A percentile compares a stretch with the other conserved stretches of the same genome.
These are phyloP conservation scores for Erythrophleum fordii DNA, from an alignment of 306 rosid genomes.

Conservation along the genomic window DNA sequence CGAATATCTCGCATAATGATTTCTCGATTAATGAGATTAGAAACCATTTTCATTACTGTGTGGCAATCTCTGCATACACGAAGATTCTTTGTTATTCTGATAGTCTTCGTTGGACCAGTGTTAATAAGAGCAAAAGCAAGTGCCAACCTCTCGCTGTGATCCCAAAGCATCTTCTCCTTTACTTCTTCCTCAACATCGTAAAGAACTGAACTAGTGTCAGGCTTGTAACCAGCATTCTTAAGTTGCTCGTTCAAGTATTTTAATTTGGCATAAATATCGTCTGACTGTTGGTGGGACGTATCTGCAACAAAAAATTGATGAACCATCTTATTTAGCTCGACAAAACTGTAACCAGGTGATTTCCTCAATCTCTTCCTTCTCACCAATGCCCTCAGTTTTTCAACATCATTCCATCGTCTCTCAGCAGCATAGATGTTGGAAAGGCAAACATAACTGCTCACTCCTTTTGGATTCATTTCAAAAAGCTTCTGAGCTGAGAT, in stretches of 20 bases:
- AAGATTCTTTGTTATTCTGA: conserved; percentile 70
- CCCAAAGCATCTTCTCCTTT: conserved; percentile 73
- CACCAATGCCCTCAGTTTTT: conserved; percentile 56
- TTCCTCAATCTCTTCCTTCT: conserved; percentile 51
- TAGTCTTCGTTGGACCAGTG: conserved; percentile 51
- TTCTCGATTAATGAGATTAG: conserved; percentile 49
- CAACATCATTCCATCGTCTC: conserved; percentile 66
- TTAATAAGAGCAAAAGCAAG: conserved; percentile 63
- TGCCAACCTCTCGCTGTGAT: conserved; percentile 64
- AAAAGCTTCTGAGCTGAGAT: conserved; percentile 59
- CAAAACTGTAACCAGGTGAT: conserved; percentile 61
- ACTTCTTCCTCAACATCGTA: conserved; percentile 61
- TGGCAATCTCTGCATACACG: conserved; percentile 67
- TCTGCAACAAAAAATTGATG: conserved; percentile 65
- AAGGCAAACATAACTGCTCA: conserved; percentile 65
- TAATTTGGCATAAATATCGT: conserved; percentile 52
- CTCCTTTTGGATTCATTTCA: conserved; percentile 56
- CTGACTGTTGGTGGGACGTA: conserved; percentile 55
- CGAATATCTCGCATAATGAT: conserved; percentile 64
- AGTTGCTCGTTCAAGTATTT: conserved; percentile 53
- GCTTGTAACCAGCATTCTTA: conserved; percentile 61
- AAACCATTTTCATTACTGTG: conserved; percentile 56
- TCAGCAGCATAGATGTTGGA: conserved; percentile 69
- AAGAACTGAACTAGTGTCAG: conserved; percentile 65
- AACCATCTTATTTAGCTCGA: conserved; percentile 61